phyloP scores from a whole-genome alignment of 345 rosid species.

The Eucalyptus pauciflora region DNA sequence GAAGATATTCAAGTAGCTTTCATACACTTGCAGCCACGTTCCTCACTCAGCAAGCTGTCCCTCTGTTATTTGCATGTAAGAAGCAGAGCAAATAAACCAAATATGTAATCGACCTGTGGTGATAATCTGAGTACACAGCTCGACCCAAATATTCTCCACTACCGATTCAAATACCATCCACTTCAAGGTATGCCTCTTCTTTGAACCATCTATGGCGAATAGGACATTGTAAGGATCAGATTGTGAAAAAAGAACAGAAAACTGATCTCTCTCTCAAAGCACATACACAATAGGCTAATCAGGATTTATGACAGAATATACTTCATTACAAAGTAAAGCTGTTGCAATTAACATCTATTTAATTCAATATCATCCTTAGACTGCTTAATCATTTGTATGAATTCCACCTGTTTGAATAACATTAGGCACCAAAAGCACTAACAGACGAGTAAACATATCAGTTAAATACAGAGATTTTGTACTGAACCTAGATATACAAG shows the following conservation, averaged over 20 bases:
- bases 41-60: background rate
- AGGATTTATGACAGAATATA: too few relatives aligned
- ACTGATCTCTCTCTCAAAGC: background rate
- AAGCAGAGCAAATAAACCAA: background rate
- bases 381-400: too few relatives aligned
- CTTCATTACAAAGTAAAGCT: too few relatives aligned
- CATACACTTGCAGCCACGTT: background rate
- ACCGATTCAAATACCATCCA: background rate
- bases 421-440: too few relatives aligned
- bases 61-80: background rate
- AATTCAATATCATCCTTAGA: too few relatives aligned
- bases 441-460: too few relatives aligned
- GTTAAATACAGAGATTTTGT: too few relatives aligned
- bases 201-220: background rate
- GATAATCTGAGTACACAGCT: background rate
- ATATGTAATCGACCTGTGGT: background rate
- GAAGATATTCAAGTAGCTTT: background rate
- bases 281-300: background rate
- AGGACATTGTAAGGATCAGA: background rate
- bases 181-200: background rate
- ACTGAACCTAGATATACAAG: too few relatives aligned
- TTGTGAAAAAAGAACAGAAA: background rate
- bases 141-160: background rate
- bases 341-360: too few relatives aligned
- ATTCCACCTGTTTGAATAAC: too few relatives aligned